Evolutionary conservation across 306 rosid genomes (phyloP).

Genomic region (Prunus campanulata): DNA sequence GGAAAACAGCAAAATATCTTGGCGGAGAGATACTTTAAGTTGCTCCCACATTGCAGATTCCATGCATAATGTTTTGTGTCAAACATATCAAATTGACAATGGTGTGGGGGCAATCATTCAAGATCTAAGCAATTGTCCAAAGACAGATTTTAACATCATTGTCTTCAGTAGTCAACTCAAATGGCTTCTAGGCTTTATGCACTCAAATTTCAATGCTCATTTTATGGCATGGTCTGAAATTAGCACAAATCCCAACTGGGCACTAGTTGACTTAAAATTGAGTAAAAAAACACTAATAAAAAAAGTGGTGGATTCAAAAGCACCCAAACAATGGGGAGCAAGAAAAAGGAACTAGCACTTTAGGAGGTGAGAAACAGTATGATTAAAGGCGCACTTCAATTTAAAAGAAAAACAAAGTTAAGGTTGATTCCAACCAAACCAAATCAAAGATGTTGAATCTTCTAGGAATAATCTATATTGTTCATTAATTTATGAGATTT

Average conservation of each 20-base stretch:
- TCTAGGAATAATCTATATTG: too few species aligned
- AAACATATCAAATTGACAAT: not conserved
- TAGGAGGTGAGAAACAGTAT: not conserved
- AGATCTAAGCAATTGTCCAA: not conserved
- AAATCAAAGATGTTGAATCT: too few species aligned
- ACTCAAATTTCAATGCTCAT: not conserved
- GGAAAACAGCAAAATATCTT: too few species aligned
- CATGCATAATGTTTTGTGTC: not conserved
- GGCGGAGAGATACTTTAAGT: not conserved
- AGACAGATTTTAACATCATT: not conserved
- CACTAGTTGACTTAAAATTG: not conserved
- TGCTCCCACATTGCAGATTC: not conserved
- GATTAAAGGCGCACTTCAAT: not conserved
- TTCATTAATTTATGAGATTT: too few species aligned
- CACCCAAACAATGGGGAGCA: slow-evolving; percentile 12
- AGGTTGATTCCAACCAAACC: not conserved
- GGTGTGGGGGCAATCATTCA: not conserved
- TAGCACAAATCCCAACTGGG: not conserved
- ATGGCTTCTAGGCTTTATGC: not conserved
- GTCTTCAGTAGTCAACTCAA: not conserved
- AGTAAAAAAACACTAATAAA: too few species aligned
- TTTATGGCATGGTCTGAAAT: slow-evolving; percentile 1
- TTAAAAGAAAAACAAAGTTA: not conserved
- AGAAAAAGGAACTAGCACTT: not conserved
- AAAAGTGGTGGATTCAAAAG: not conserved